Evolutionary conservation across 257 asterid species (phyloP).

Genomic region (Fraxinus quadrangulata): DNA sequence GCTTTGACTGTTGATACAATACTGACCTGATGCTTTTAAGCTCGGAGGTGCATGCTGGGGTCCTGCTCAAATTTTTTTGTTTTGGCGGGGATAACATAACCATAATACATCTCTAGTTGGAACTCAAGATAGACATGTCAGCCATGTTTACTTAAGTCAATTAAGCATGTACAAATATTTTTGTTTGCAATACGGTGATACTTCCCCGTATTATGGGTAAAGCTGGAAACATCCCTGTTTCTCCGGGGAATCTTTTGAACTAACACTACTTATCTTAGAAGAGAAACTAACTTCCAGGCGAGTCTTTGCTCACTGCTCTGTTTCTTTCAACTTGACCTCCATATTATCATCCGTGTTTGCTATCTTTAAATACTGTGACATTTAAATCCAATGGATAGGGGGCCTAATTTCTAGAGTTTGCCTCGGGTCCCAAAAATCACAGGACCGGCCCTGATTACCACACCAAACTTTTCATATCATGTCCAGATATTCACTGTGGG

Average conservation of each 20-base stretch:
- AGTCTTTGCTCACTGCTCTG: no score
- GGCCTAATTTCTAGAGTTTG: no score
- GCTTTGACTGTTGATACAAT: conserved; percentile 22
- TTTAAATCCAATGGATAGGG: background rate
- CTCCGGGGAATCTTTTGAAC: background rate
- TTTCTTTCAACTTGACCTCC: no score
- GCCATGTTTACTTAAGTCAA: background rate
- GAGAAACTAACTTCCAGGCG: no score
- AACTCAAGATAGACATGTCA: background rate
- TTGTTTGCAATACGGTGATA: background rate
- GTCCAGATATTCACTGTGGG: background rate
- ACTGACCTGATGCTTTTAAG: conserved; percentile 10
- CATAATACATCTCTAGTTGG: background rate
- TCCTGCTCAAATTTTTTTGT: background rate
- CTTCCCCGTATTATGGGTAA: background rate
- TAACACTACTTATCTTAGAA: no score
- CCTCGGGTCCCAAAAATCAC: no score
- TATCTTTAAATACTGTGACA: no score
- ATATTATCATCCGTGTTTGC: background rate
- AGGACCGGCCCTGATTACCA: no score
- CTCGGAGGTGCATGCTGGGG: conserved; percentile 9
- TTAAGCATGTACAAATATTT: background rate
- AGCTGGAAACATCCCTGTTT: background rate
- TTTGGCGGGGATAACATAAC: background rate
- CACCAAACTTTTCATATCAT: no score